phyloP scores from a whole-genome alignment of 2,329 filamentous ascomycete genomes.

The Teratosphaeria nubilosa region DNA sequence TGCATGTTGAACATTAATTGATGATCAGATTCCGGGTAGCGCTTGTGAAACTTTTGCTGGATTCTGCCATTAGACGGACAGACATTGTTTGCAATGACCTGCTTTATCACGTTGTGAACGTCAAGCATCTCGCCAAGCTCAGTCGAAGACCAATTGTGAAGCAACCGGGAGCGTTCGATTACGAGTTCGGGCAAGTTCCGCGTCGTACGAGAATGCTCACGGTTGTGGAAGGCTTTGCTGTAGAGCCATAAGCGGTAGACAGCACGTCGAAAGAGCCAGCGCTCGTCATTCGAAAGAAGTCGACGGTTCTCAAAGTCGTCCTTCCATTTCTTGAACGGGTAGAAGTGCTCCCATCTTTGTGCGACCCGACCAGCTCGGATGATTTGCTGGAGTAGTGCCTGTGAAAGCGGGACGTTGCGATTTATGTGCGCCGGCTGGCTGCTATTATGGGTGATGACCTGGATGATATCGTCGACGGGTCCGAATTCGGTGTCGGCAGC shows the following conservation, averaged over 20 bases:
- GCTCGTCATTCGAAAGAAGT: constrained; percentile 40
- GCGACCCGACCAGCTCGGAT: constrained; percentile 45
- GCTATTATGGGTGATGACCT: constrained; percentile 50
- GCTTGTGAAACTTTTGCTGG: constrained; percentile 48
- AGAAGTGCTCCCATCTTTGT: constrained; percentile 50
- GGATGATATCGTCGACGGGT: constrained; percentile 48
- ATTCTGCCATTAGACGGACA: constrained; percentile 54
- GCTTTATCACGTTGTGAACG: constrained; percentile 44
- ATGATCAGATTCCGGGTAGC: constrained; percentile 40
- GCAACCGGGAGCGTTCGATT: constrained; percentile 43
- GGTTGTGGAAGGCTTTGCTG: constrained; percentile 47
- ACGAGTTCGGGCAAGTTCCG: constrained; percentile 39
- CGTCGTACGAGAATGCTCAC: constrained; percentile 39
- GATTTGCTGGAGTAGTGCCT: constrained; percentile 46
- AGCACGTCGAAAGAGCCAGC: constrained; percentile 44
- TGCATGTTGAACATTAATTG: constrained; percentile 42
- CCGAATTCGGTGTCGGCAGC: constrained; percentile 48
- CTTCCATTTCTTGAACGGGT: constrained; percentile 55
- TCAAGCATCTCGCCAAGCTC: constrained; percentile 53
- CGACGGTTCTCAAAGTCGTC: constrained; percentile 45
- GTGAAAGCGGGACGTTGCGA: constrained; percentile 44
- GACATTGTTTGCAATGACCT: constrained; percentile 47
- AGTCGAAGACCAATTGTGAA: constrained; percentile 48
- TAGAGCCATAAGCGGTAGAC: constrained; percentile 54
- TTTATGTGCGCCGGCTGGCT: constrained; percentile 48